Conservation (phyloP, 1,284 basidiomycete species). For the Tetrapyrgos nigripes region DNA sequence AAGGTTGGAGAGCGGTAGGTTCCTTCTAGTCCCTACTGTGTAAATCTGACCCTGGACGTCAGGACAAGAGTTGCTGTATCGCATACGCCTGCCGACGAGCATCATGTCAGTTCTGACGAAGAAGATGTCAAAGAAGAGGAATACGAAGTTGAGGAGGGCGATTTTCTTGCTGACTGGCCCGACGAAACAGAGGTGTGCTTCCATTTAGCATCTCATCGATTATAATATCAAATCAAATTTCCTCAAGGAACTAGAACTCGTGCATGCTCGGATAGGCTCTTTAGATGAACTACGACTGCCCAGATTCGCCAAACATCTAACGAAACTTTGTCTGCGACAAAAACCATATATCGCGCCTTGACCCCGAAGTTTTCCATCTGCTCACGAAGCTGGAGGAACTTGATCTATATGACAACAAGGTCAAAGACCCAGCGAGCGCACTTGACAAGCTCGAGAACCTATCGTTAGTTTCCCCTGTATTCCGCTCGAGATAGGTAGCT, state of each 20-base stretch:
- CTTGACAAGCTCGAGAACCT: conserved; percentile 69
- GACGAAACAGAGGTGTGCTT: conserved; percentile 71
- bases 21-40: neutral
- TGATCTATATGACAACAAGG: conserved; percentile 95
- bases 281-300: conserved; percentile 70
- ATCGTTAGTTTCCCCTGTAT: conserved; percentile 58
- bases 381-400: conserved; percentile 84
- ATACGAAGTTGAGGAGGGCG: conserved; percentile 48
- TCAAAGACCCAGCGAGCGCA: conserved; percentile 76
- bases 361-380: conserved; percentile 69
- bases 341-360: conserved; percentile 82
- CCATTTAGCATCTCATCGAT: conserved; percentile 5
- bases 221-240: conserved; percentile 5
- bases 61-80: neutral
- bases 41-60: neutral
- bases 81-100: neutral
- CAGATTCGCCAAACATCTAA: conserved; percentile 75
- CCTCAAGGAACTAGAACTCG: conserved; percentile 87
- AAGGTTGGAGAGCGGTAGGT: neutral
- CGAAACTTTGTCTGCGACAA: conserved; percentile 88
- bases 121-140: conserved; percentile 52
- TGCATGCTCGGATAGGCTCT: conserved; percentile 81
- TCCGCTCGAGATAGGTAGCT: neutral
- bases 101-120: conserved; percentile 44
- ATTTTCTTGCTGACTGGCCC: conserved; percentile 61